A percentile compares a stretch with the other conserved stretches of the same genome.
These are phyloP conservation scores for Chrysochromulina parva DNA, from an alignment of 78 protist species.

Conservation along the genomic window DNA sequence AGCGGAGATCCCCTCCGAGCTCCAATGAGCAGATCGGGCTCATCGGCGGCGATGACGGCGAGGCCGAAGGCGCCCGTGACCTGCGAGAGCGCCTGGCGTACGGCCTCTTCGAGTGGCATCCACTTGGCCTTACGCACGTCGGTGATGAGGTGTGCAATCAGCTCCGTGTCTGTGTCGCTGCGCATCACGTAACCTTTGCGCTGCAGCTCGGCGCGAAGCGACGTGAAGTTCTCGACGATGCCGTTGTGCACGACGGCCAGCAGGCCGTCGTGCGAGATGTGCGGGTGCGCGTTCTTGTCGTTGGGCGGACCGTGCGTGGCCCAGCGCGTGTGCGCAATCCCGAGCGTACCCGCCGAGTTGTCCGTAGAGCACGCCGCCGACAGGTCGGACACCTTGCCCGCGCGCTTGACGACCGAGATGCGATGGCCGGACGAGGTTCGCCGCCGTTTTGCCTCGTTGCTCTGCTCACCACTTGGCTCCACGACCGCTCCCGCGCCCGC, in stretches of 20 bases:
- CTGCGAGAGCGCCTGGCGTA: conserved; percentile 62
- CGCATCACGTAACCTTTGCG: conserved; percentile 54
- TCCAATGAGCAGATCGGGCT: conserved; percentile 61
- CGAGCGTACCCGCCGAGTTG: conserved; percentile 5
- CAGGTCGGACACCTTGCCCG: not conserved
- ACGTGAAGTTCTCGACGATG: conserved; percentile 77
- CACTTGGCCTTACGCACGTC: conserved; percentile 32
- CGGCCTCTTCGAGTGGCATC: conserved; percentile 62
- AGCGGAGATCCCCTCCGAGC: conserved; percentile 78
- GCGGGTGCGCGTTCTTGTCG: conserved; percentile 77
- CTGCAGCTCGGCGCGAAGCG: conserved; percentile 27
- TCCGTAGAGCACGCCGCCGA: too few relatives aligned
- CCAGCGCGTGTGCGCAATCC: conserved; percentile 94
- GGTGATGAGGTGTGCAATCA: conserved; percentile 31
- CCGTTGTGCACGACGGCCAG: conserved; percentile 88
- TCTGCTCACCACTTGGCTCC: not conserved
- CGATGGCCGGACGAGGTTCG: not conserved
- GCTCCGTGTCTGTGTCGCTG: conserved; percentile 96
- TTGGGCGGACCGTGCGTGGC: conserved; percentile 86
- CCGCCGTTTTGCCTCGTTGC: not conserved
- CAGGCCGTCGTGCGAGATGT: conserved; percentile 9
- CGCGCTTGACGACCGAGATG: not conserved
- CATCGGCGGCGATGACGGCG: conserved; percentile 53
- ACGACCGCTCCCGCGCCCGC: not conserved
- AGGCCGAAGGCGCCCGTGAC: conserved; percentile 76